A percentile compares a stretch with the other conserved stretches of the same genome.
Evolutionary conservation across 2,329 filamentous ascomycete species (phyloP).

Genomic region (Purpureocillium lavendulum): DNA sequence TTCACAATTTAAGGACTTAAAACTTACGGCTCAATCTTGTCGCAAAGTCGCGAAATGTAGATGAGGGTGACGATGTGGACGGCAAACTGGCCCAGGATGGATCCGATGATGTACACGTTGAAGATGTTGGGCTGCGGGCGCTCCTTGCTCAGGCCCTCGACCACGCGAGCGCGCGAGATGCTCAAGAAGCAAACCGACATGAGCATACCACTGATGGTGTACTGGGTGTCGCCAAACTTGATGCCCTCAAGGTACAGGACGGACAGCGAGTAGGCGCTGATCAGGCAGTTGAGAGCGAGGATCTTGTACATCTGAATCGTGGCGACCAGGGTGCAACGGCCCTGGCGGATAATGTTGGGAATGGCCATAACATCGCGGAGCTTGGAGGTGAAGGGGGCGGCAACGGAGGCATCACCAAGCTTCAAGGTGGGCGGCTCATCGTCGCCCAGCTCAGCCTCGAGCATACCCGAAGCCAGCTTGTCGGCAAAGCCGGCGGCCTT

Average conservation of each 20-base stretch:
- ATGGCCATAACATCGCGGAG: slow-evolving; percentile 94
- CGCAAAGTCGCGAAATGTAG: slow-evolving; percentile 86
- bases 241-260: slow-evolving; percentile 97
- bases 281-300: slow-evolving; percentile 91
- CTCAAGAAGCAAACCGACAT: slow-evolving; percentile 99
- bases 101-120: slow-evolving; percentile 97
- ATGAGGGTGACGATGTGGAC: slow-evolving; percentile 91
- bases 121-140: slow-evolving; percentile 98
- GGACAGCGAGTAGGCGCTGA: slow-evolving; percentile 93
- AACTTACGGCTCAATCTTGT: slow-evolving; percentile 74
- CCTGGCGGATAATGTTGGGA: slow-evolving; percentile 96
- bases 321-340: slow-evolving; percentile 91
- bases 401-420: slow-evolving; percentile 92
- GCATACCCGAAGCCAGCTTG: slow-evolving; percentile 76
- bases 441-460: slow-evolving; percentile 82
- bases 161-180: slow-evolving; percentile 93
- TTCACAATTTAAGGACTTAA: neutral
- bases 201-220: slow-evolving; percentile 97
- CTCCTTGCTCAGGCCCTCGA: slow-evolving; percentile 93
- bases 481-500: slow-evolving; percentile 76
- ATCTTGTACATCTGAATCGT: slow-evolving; percentile 99
- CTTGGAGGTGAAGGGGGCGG: slow-evolving; percentile 96
- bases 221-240: slow-evolving; percentile 97
- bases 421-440: slow-evolving; percentile 93
- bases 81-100: slow-evolving; percentile 93